Evolutionary conservation across 805 yeast genomes (phyloP), one percentile per base, ranked within the genome.

Genomic region (Tetrapisispora nanseiensis): DNA sequence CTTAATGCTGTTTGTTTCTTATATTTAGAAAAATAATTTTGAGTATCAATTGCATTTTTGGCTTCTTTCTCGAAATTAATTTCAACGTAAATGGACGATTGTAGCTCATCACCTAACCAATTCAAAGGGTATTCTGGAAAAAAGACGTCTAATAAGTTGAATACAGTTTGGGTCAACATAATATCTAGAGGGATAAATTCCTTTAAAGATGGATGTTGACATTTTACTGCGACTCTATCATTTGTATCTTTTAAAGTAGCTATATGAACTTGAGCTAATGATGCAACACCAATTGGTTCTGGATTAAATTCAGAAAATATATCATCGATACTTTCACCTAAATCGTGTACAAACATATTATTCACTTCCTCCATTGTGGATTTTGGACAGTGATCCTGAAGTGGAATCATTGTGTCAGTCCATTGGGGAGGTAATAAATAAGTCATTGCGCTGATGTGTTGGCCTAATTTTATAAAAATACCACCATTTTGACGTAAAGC

Each of bases 21-120:
- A 54, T 66, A 78, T 26, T 71, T 60, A 3, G 50, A 40, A 59
- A 92, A 92, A 58, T 84, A 80, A 34, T 71, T 69, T 10, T 72
- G 72, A 0, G 97, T 86, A n/a, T 65, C 68, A 22, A 62, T 59
- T 1, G 97, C 86, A 61, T 92, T 90, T 42, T 67, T 63, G 2
- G 96, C 96, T 60, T 92, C 99, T 50, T 80, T 79, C 11, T 74
- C 71, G 64, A 92, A 92, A 64, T 92, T 86, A 37, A 92, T 69
- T 61, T 92, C 99, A n/a, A 84, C 87, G 56, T 71, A 87, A 41
- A 92, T 87, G 1, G 95, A 85, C 27, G 70, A 71, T 54, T 84
- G 86, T 61, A 92, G 69, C 62, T 92, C 98, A 45, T 92, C 96
- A 12, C 95, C 86, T n/a, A 92, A 70, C 98, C 98, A 92, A 3